These are phyloP conservation scores for Cryphonectria naterciae DNA, from an alignment of 2,329 filamentous ascomycete species.

Conservation along the genomic window DNA sequence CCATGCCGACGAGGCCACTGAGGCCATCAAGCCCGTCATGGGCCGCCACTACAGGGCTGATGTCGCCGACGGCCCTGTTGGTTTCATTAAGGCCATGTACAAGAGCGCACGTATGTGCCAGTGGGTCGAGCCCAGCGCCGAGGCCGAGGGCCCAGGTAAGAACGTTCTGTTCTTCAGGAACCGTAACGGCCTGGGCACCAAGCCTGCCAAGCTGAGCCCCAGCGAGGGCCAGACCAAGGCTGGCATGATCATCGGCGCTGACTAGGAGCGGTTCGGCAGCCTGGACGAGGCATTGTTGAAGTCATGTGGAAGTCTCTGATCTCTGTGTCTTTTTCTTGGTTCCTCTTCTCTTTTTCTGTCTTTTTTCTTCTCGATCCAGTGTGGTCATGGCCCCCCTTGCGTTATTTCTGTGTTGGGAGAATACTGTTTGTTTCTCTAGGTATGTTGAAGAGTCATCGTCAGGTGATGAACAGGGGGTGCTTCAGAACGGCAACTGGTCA, in stretches of 20 bases:
- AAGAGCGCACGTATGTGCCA: slow-evolving; percentile 85
- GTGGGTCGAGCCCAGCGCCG: slow-evolving; percentile 93
- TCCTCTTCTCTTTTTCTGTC: background rate
- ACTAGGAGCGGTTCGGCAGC: slow-evolving; percentile 3
- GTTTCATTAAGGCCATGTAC: slow-evolving; percentile 86
- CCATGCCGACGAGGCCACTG: slow-evolving; percentile 89
- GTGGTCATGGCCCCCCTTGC: background rate
- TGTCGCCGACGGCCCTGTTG: slow-evolving; percentile 72
- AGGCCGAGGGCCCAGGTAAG: slow-evolving; percentile 78
- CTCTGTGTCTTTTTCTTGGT: background rate
- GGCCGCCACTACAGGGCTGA: slow-evolving; percentile 92
- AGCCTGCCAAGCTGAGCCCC: slow-evolving; percentile 39
- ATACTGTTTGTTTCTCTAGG: too few relatives aligned
- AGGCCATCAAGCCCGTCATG: slow-evolving; percentile 95
- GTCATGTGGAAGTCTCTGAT: background rate
- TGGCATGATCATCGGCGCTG: background rate
- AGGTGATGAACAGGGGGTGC: background rate
- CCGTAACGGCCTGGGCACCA: slow-evolving; percentile 79
- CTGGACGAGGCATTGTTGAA: background rate
- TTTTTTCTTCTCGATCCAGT: background rate
- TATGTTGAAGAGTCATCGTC: background rate
- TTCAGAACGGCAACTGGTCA: background rate
- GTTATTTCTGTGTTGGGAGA: background rate
- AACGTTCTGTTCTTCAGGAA: slow-evolving; percentile 95
- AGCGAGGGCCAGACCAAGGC: slow-evolving; percentile 1